These are phyloP conservation scores for Hyaloscypha variabilis DNA, from an alignment of 495 filamentous ascomycete genomes.

Conservation along the genomic window DNA sequence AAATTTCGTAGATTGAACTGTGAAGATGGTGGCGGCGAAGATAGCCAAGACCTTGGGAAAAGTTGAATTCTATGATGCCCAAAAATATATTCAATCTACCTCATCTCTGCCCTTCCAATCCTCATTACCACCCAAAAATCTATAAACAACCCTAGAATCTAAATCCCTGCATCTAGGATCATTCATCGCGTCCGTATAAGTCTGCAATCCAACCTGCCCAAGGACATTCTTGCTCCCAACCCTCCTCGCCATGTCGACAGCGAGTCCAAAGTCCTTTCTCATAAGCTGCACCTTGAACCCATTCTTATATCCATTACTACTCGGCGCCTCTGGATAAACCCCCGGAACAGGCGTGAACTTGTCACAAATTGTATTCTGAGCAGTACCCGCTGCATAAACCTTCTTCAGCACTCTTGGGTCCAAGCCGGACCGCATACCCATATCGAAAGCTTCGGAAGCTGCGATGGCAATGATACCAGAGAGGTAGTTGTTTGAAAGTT, in stretches of 20 bases:
- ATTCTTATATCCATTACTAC: slow-evolving; percentile 47
- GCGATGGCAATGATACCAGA: slow-evolving; percentile 56
- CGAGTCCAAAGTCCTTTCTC: slow-evolving; percentile 55
- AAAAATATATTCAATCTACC: not conserved
- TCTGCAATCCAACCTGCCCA: slow-evolving; percentile 43
- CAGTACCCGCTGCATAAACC: slow-evolving; percentile 52
- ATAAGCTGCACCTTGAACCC: slow-evolving; percentile 58
- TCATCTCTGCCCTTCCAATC: slow-evolving; percentile 45
- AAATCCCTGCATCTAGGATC: slow-evolving; percentile 47
- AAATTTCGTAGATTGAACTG: not conserved
- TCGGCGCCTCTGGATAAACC: slow-evolving; percentile 48
- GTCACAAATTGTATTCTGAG: slow-evolving; percentile 53
- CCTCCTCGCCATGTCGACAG: slow-evolving; percentile 47
- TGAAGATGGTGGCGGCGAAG: not conserved
- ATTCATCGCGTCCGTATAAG: slow-evolving; percentile 48
- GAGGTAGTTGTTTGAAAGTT: slow-evolving; percentile 59
- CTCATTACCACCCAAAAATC: slow-evolving; percentile 52
- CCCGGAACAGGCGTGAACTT: slow-evolving; percentile 54
- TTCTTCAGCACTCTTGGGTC: slow-evolving; percentile 48
- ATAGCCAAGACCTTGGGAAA: not conserved
- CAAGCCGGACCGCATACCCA: slow-evolving; percentile 55
- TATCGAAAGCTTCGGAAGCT: slow-evolving; percentile 54
- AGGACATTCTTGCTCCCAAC: slow-evolving; percentile 46
- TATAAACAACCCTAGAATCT: slow-evolving; percentile 57
- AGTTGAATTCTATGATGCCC: not conserved